Base-by-base conservation (phyloP, 129 eudicot genomes). In the Heracleum sosnowskyi region DNA sequence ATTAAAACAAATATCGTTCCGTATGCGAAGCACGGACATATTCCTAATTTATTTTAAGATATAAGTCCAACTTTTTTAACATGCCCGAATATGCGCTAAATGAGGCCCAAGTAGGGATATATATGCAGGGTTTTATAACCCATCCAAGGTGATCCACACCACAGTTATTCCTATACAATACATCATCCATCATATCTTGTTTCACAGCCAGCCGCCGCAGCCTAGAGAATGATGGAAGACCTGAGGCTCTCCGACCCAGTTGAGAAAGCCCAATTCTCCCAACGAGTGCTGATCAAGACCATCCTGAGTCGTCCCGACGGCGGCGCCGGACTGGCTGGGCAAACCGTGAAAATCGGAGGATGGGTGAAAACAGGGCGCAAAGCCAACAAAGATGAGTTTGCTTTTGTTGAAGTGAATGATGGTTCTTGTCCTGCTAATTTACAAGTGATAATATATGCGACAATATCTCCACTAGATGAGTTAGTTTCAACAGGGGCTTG, bases 341-440 rank as follows among this genome's bases (percentile, higher is more conserved):
- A 84, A 49, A 81, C 74, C 6, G 83, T 88, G 68, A 84, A 75
- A 42, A 84, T 95, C n/a, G 98, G 97, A 4, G 98, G 98, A 2
- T 95, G 97, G 98, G 98, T 95, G 29, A 91, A 91, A 78, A 91
- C 91, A 20, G 98, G 98, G 41, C 84, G 97, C 0, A 90, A 88
- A 80, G 96, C 90, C 73, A 93, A 92, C 12, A 90, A 88, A 64
- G 96, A 93, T 2, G 44, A 85, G 7, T 87, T 94, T 34, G 97
- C 97, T 4, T 95, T 95, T 64, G 77, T 95, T 2, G 97, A 91
- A 80, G 86, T 95, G 7, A 95, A 91, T 69, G 98, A 95, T 22
- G 98, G 98, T 7, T 91, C 98, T 0, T 90, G 96, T 82, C 91
- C 92, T 5, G 92, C 92, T n/a, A 95, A 91, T 68, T 82, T 95